Percentiles rank a stretch among this genome's conserved stretches.
These are phyloP conservation scores for Albifimbria verrucaria DNA, from an alignment of 2,329 filamentous ascomycete genomes.

Conservation along the genomic window DNA sequence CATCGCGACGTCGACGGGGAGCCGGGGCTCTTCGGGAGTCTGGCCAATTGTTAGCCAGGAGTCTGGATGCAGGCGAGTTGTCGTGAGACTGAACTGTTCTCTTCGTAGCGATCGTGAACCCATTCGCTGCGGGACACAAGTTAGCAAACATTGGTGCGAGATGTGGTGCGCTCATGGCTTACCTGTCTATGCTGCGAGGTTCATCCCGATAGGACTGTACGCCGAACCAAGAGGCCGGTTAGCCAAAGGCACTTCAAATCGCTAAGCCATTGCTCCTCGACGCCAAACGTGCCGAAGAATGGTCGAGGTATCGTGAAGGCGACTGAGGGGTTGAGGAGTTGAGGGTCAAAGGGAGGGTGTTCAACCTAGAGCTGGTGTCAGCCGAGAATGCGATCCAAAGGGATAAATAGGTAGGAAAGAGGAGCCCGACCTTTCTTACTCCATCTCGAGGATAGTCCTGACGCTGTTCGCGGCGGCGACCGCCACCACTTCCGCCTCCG, in stretches of 20 bases:
- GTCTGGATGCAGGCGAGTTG: conserved; percentile 4
- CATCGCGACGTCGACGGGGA: conserved; percentile 36
- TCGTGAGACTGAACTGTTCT: conserved; percentile 51
- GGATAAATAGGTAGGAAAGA: not conserved
- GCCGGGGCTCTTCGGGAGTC: conserved; percentile 38
- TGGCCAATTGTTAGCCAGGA: conserved; percentile 21
- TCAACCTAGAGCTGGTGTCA: conserved; percentile 29
- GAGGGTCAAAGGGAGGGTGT: conserved; percentile 20
- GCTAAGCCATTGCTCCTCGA: conserved; percentile 19
- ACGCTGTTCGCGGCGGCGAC: conserved; percentile 33
- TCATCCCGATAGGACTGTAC: conserved; percentile 62
- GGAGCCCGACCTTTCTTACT: conserved; percentile 74
- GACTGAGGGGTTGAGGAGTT: conserved; percentile 24
- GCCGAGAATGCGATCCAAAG: conserved; percentile 7
- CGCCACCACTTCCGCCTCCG: conserved; percentile 21
- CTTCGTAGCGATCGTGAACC: conserved; percentile 90
- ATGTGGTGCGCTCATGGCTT: no score
- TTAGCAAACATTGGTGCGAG: conserved; percentile 14
- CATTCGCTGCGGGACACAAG: conserved; percentile 64
- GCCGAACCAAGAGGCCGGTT: conserved; percentile 32
- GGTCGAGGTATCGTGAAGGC: conserved; percentile 25
- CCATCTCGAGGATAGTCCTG: conserved; percentile 70
- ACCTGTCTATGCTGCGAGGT: conserved; percentile 69
- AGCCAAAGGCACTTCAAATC: conserved; percentile 35
- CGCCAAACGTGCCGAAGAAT: conserved; percentile 23